These are phyloP conservation scores for Chalciporus chontae DNA, from an alignment of 768 basidiomycete genomes.

Conservation along the genomic window DNA sequence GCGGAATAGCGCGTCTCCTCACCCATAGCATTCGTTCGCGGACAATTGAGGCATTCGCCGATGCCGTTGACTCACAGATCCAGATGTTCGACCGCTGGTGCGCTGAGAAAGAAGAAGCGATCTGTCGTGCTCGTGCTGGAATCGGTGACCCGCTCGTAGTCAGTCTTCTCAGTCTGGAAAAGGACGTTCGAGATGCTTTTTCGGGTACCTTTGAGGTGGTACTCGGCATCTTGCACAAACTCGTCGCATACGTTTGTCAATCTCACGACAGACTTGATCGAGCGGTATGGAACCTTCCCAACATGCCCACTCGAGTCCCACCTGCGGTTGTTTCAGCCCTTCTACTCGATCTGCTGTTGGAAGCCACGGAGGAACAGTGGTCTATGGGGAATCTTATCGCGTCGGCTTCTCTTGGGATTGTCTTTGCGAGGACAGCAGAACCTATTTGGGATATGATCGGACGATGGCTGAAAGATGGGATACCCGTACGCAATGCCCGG, in stretches of 20 bases:
- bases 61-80: conserved; percentile 63
- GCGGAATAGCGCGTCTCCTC: conserved; percentile 21
- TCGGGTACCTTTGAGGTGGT: conserved; percentile 56
- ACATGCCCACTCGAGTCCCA: conserved; percentile 36
- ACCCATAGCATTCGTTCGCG: conserved; percentile 36
- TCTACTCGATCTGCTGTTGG: conserved; percentile 61
- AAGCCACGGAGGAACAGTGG: conserved; percentile 52
- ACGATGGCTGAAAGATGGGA: conserved; percentile 70
- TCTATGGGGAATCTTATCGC: conserved; percentile 56
- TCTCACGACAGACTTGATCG: conserved; percentile 25
- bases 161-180: conserved; percentile 66
- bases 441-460: conserved; percentile 74
- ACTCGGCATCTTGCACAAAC: conserved; percentile 42
- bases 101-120: conserved; percentile 59
- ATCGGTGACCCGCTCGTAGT: conserved; percentile 40
- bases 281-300: conserved; percentile 40
- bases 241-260: conserved; percentile 30
- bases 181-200: conserved; percentile 53
- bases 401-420: conserved; percentile 53
- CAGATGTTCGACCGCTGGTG: conserved; percentile 66
- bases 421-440: conserved; percentile 62
- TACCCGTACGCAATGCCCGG: conserved; percentile 46
- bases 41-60: conserved; percentile 80
- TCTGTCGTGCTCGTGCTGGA: conserved; percentile 58
- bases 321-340: conserved; percentile 54